These are phyloP conservation scores for Hippophae tibetana DNA, from an alignment of 306 rosid species.

Conservation along the genomic window DNA sequence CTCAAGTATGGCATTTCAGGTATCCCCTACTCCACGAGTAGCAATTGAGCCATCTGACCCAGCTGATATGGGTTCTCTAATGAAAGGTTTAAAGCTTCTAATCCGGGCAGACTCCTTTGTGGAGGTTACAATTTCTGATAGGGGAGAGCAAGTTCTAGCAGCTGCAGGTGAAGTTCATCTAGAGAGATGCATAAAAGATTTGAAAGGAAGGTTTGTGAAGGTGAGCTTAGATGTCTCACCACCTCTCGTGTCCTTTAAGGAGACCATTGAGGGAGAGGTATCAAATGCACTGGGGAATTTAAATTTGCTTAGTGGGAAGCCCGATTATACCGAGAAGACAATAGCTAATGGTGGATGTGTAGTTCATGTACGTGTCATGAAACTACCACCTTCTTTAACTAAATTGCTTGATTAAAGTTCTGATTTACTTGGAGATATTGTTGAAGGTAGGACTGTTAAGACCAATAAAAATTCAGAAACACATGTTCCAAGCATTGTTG, in stretches of 20 bases:
- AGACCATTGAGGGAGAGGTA: conserved; percentile 68
- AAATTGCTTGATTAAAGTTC: conserved; percentile 73
- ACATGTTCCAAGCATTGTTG: conserved; percentile 26
- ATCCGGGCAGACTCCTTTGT: conserved; percentile 88
- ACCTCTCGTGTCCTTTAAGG: conserved; percentile 77
- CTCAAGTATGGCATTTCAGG: conserved; percentile 79
- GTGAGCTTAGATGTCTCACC: conserved; percentile 69
- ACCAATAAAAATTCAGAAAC: conserved; percentile 37
- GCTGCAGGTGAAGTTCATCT: conserved; percentile 97
- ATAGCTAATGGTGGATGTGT: conserved; percentile 69
- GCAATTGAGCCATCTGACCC: conserved; percentile 88
- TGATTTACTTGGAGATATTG: conserved; percentile 45
- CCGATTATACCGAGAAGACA: conserved; percentile 56
- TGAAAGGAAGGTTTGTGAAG: conserved; percentile 83
- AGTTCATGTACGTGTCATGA: conserved; percentile 63
- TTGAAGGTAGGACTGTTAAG: conserved; percentile 49
- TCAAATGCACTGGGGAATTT: conserved; percentile 44
- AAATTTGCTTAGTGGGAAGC: conserved; percentile 35
- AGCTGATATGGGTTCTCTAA: conserved; percentile 57
- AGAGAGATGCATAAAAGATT: conserved; percentile 79
- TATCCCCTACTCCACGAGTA: conserved; percentile 71
- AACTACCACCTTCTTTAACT: conserved; percentile 58
- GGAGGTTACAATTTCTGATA: conserved; percentile 66
- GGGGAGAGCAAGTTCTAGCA: conserved; percentile 79
- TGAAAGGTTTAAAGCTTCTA: conserved; percentile 70